Conservation (phyloP, 306 rosid species). For the Dryas alaskensis region DNA sequence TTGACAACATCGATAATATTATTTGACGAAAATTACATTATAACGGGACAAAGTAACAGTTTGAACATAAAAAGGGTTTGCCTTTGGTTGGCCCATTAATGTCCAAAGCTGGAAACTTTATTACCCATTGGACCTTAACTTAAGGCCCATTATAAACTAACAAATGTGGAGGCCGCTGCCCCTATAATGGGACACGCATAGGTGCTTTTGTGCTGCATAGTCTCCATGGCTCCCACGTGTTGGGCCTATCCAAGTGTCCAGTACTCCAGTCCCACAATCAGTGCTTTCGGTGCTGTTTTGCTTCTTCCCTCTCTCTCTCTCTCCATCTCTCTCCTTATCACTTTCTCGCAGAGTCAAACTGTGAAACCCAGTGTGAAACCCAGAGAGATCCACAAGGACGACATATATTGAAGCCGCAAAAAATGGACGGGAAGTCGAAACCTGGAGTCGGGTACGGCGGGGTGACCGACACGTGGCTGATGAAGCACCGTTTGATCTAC, state of each 20-base stretch:
- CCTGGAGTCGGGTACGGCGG: slow-evolving; percentile 7
- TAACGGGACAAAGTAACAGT: no score
- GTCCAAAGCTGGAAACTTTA: no score
- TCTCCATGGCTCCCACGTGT: slow-evolving; percentile 9
- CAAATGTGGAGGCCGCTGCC: neutral
- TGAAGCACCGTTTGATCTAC: slow-evolving; percentile 59
- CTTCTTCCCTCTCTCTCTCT: neutral
- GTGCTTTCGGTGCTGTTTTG: no score
- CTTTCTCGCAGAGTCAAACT: neutral
- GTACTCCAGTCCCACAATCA: neutral
- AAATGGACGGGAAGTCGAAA: slow-evolving; percentile 34
- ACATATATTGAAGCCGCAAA: neutral
- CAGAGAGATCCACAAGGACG: no score
- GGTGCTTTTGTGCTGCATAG: neutral
- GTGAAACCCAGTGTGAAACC: neutral
- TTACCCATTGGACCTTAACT: neutral
- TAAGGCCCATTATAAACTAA: neutral
- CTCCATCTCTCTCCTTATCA: neutral
- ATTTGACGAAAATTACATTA: no score
- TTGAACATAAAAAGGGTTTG: no score
- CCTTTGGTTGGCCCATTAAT: no score
- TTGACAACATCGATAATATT: no score
- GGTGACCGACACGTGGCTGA: slow-evolving; percentile 52
- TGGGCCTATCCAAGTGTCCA: neutral
- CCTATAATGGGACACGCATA: neutral